Conservation (phyloP, 2,329 filamentous ascomycete genomes). For the Fusarium camptoceras region DNA sequence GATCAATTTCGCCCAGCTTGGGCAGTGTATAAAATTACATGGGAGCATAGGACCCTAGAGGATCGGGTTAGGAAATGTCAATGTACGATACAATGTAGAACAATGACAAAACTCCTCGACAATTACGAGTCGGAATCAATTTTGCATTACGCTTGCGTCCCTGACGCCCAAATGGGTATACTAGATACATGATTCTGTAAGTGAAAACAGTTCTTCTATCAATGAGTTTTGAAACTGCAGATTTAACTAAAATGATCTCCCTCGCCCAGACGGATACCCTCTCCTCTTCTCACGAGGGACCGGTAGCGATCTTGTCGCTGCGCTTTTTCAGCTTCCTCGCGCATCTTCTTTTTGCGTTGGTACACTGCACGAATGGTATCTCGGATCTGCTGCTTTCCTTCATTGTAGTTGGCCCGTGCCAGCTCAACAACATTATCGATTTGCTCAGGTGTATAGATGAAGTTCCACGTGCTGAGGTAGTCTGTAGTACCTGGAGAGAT, state of each 20-base stretch:
- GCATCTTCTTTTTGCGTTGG: slow-evolving; percentile 82
- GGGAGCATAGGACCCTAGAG: slow-evolving; percentile 40
- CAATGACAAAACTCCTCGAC: slow-evolving; percentile 48
- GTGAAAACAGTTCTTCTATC: slow-evolving; percentile 10
- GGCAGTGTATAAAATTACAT: slow-evolving; percentile 50
- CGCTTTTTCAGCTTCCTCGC: slow-evolving; percentile 65
- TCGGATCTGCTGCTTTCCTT: slow-evolving; percentile 82
- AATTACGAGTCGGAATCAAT: slow-evolving; percentile 44
- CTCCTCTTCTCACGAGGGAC: slow-evolving; percentile 61
- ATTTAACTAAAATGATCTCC: slow-evolving; percentile 72
- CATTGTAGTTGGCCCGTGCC: slow-evolving; percentile 86
- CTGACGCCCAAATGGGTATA: slow-evolving; percentile 33
- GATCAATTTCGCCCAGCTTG: slow-evolving; percentile 44
- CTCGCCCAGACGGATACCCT: slow-evolving; percentile 68
- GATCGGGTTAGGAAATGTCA: slow-evolving; percentile 44
- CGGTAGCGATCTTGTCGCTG: slow-evolving; percentile 57
- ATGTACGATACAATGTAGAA: slow-evolving; percentile 57
- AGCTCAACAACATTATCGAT: slow-evolving; percentile 86
- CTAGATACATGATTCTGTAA: slow-evolving; percentile 24
- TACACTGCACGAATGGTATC: slow-evolving; percentile 88
- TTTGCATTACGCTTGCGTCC: slow-evolving; percentile 32
- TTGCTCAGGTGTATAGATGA: slow-evolving; percentile 91
- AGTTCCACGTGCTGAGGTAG: slow-evolving; percentile 97
- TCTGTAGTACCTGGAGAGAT: slow-evolving; percentile 87
- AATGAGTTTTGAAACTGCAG: slow-evolving; percentile 8